phyloP scores from a whole-genome alignment of 148 eudicot genomes.

The Camellia japonica region DNA sequence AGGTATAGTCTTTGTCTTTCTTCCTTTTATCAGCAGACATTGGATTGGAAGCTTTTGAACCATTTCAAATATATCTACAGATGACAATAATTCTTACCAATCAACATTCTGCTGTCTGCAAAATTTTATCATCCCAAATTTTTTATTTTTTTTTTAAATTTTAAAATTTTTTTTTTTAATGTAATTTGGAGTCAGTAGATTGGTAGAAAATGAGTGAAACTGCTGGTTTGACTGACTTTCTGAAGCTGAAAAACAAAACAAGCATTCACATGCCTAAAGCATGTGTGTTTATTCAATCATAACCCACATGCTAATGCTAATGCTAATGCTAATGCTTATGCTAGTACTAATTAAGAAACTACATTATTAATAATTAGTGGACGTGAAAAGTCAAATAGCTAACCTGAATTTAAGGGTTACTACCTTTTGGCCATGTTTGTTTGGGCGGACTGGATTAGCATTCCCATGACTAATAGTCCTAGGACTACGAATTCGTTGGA shows the following conservation, averaged over 20 bases:
- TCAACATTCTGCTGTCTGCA: background rate
- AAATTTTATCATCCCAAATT: too few relatives aligned
- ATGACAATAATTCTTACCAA: background rate
- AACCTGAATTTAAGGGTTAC: background rate
- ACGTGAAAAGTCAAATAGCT: background rate
- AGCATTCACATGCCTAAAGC: background rate
- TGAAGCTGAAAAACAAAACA: background rate
- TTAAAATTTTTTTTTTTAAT: too few relatives aligned
- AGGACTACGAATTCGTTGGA: too few relatives aligned
- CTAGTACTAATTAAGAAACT: too few relatives aligned
- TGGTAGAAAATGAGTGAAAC: background rate
- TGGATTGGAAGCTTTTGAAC: constrained; percentile 11
- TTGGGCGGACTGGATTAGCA: too few relatives aligned
- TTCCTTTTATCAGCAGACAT: background rate
- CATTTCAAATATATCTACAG: background rate
- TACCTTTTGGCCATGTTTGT: too few relatives aligned
- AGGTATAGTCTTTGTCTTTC: background rate
- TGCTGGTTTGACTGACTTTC: background rate
- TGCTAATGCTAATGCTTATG: background rate
- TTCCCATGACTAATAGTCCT: too few relatives aligned
- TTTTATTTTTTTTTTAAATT: too few relatives aligned
- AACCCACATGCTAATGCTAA: too few relatives aligned
- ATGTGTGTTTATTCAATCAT: background rate
- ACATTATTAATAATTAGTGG: background rate
- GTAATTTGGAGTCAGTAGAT: too few relatives aligned